Evolutionary conservation across 2,329 filamentous ascomycete species (phyloP), one percentile per base, ranked within the genome.

Genomic region (Claviceps cyperi): DNA sequence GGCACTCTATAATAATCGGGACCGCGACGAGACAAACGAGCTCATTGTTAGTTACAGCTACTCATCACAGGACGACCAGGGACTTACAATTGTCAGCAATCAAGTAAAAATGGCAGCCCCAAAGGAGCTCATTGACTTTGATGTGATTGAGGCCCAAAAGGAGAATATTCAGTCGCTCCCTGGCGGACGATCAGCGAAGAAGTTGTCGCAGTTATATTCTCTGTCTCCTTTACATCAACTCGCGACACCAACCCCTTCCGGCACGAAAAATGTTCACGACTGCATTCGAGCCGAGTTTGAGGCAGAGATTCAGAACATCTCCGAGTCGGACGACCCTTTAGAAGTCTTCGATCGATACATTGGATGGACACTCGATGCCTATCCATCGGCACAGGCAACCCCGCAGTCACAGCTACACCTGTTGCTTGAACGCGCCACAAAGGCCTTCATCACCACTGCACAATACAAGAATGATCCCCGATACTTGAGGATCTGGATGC

Each of bases 261-360:
- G 87, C 56, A 88, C 83, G 40, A 72, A 83, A 60, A 86, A 84
- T 57, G 73, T 87, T 55, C 86, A 95, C 69, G 83, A 91, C 63
- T 78, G 77, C 50, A 84, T 85, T 57, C 80, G 91, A 57, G 80
- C 84, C 58, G 84, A 91, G 60, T 97, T 87, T 59, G 92, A 98
- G 67, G 77, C 80, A 13, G 92, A 97, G 65, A 68, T 97, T 17
- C 75, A 80, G 43, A 78, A 74, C 46, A 82, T 94, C 47, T 78
- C 80, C 55, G 92, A 98, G 64, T 87, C 86, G 0, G 92, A 98
- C 63, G 92, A 98, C 61, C 92, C 92, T 1, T 80, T 98, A 46
- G 92, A 97, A 60, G 78, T 96, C 54, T 98, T 88, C 70, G 91
- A 97, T 65, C 83, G 92, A 64, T 98, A 98, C 64, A 87, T 97